Base-by-base conservation (phyloP, 495 filamentous ascomycete species). In the Platismatia glauca region DNA sequence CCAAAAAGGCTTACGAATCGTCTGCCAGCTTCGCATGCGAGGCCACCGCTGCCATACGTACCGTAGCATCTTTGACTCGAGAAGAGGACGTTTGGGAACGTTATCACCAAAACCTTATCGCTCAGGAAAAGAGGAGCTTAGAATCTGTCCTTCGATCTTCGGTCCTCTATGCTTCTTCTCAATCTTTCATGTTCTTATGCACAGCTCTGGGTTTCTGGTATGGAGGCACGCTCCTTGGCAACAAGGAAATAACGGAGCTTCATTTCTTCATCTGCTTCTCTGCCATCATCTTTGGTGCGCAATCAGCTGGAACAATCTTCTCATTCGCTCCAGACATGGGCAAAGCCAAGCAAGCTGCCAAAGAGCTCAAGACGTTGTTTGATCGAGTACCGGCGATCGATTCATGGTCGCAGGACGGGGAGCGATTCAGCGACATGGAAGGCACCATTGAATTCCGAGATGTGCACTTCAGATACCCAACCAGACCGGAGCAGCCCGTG, bases 201-300 rank as follows among this genome's bases (percentile, higher is more conserved):
- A 83, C 90, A 55, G 92, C 89, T 12, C 84, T 97, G n/a, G 91
- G 87, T 2, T 96, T 96, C 76, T 96, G 90, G 90, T 96, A 94
- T 68, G 92, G 92, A 57, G 91, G 91, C 37, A 86, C 81, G 4
- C 78, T 94, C 44, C 86, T 96, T 48, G 82, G 81, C n/a, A 79
- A 79, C 38, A 66, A 71, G 35, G 87, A 95, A 71, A 90, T 89
- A 66, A 69, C 75, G 60, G 81, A 89, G 70, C 86, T 89, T 68
- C 85, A 88, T 58, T 96, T 95, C 78, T 96, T 95, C 73, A 76
- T 96, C 63, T 89, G 87, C 64, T 96, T 91, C 76, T 77, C 81
- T 38, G 78, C 89, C 39, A 81, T 94, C 68, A 85, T 93, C 60
- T 93, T 91, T 67, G 89, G 89, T 65, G 83, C 89, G 4, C 90